A percentile compares a stretch with the other conserved stretches of the same genome.
These are phyloP conservation scores for Trichoderma virens DNA, from an alignment of 495 filamentous ascomycete genomes.

Conservation along the genomic window DNA sequence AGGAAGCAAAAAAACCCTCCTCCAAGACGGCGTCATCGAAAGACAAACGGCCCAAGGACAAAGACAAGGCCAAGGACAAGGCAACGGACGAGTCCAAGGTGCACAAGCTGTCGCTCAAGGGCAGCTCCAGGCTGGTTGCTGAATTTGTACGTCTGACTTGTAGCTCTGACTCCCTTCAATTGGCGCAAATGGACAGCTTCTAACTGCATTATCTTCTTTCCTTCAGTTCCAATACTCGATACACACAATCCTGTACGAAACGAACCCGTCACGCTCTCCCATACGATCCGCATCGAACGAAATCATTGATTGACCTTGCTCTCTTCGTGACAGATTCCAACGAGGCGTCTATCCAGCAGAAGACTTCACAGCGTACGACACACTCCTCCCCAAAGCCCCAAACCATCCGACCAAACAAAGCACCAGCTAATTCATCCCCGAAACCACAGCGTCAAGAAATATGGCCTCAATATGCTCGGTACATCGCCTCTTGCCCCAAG, in stretches of 20 bases:
- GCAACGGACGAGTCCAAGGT: conserved; percentile 84
- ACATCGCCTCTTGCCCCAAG: conserved; percentile 19
- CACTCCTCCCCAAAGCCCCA: background rate
- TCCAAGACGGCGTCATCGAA: background rate
- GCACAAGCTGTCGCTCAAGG: conserved; percentile 90
- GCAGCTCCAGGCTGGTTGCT: conserved; percentile 83
- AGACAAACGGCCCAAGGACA: conserved; percentile 29
- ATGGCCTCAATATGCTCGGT: conserved; percentile 97
- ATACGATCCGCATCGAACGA: background rate
- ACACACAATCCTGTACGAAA: conserved; percentile 74
- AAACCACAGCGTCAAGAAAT: conserved; percentile 85
- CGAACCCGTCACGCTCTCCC: too few relatives aligned
- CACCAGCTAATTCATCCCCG: background rate
- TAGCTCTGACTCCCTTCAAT: background rate
- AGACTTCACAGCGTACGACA: conserved; percentile 81
- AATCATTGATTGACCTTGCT: conserved; percentile 9
- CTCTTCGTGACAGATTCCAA: conserved; percentile 59
- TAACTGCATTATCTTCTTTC: conserved; percentile 10
- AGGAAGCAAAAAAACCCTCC: background rate
- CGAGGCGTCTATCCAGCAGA: conserved; percentile 96
- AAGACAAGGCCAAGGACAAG: conserved; percentile 70
- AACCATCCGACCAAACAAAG: background rate
- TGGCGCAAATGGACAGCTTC: background rate
- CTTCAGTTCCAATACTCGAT: conserved; percentile 89
- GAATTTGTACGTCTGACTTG: conserved; percentile 68